These are phyloP conservation scores for Curvularia eragrostidis DNA, from an alignment of 2,329 filamentous ascomycete genomes.

Conservation along the genomic window DNA sequence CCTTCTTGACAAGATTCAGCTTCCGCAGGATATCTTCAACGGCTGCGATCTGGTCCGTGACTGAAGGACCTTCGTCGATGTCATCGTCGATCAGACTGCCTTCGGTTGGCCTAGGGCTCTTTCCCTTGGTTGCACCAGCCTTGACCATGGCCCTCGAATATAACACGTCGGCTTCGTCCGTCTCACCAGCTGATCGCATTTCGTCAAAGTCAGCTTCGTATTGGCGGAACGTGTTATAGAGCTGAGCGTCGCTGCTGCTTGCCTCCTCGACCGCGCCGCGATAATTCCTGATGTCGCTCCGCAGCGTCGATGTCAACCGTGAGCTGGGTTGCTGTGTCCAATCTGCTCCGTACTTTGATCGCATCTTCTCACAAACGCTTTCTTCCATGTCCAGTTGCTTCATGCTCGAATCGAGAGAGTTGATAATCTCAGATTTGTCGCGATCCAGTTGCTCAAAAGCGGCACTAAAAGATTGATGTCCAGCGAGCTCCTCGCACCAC, in stretches of 20 bases:
- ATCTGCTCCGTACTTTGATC: constrained; percentile 91
- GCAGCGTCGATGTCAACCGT: constrained; percentile 82
- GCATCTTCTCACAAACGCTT: constrained; percentile 98
- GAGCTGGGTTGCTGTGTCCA: constrained; percentile 98
- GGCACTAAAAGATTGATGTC: constrained; percentile 77
- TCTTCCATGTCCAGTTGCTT: constrained; percentile 97
- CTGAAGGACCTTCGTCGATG: constrained; percentile 80
- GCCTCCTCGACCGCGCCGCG: constrained; percentile 90
- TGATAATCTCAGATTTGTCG: constrained; percentile 77
- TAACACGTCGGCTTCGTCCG: constrained; percentile 83
- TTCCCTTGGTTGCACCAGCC: constrained; percentile 68
- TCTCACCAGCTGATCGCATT: constrained; percentile 88
- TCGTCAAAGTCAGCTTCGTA: constrained; percentile 91
- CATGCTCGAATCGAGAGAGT: constrained; percentile 76
- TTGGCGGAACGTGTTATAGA: constrained; percentile 82
- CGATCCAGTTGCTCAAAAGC: constrained; percentile 81
- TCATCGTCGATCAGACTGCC: constrained; percentile 89
- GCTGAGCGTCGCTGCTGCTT: constrained; percentile 80
- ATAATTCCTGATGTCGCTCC: constrained; percentile 87
- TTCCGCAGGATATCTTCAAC: constrained; percentile 93
- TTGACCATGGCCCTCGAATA: constrained; percentile 88
- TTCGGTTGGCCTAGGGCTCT: constrained; percentile 69
- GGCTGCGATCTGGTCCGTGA: constrained; percentile 84
- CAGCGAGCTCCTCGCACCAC: constrained; percentile 93
- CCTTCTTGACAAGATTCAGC: constrained; percentile 88